Conservation (phyloP, 164 flowering plant species). For the Sextonia rubra region DNA sequence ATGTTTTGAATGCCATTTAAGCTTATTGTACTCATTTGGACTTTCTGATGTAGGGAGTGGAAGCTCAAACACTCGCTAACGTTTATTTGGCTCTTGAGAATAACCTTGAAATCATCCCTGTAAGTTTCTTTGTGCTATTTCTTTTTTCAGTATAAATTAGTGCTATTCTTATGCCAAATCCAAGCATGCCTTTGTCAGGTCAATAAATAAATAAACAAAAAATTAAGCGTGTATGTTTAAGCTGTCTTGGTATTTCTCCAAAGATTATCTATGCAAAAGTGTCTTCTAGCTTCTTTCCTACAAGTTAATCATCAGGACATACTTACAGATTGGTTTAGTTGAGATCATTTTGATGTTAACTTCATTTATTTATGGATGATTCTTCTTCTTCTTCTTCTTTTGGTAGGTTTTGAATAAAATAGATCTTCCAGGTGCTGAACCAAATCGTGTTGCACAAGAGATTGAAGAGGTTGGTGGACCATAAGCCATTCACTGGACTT, state of each 20-base stretch:
- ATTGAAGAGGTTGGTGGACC: conserved; percentile 89
- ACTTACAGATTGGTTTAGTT: neutral
- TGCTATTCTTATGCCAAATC: neutral
- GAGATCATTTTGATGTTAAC: neutral
- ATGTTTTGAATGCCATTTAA: neutral
- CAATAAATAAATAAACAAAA: no score
- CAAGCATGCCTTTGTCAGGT: neutral
- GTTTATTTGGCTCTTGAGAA: conserved; percentile 91
- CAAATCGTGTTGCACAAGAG: conserved; percentile 68
- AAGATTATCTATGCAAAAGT: neutral
- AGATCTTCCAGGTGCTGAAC: conserved; percentile 98
- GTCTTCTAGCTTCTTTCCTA: neutral
- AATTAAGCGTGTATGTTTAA: neutral
- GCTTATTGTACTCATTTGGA: neutral
- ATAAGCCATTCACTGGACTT: neutral
- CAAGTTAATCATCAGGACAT: neutral
- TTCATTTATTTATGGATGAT: neutral
- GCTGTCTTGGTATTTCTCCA: neutral
- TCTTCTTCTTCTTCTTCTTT: conserved; percentile 6
- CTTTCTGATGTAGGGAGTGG: conserved; percentile 66
- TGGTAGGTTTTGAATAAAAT: conserved; percentile 92
- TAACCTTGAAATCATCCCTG: conserved; percentile 91
- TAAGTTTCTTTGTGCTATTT: conserved; percentile 27
- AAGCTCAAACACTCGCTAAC: conserved; percentile 96
- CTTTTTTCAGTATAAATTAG: neutral